Evolutionary conservation across 2,329 filamentous ascomycete genomes (phyloP).

Genomic region (Ophiostoma novo-ulmi): DNA sequence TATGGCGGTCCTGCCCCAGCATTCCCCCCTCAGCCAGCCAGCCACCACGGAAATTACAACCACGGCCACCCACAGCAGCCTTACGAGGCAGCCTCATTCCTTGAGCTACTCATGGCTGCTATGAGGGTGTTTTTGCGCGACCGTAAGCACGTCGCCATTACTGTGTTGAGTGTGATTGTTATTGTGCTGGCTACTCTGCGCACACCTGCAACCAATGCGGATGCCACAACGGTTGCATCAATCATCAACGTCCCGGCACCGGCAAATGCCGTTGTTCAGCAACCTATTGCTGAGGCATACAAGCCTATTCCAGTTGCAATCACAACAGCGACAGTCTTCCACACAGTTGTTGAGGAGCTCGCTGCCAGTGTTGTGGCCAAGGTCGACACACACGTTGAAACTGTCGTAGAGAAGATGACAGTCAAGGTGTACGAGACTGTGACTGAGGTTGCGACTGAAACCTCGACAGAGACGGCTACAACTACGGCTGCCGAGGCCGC

Average conservation of each 20-base stretch:
- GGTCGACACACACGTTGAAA: conserved; percentile 21
- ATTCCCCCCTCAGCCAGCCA: neutral
- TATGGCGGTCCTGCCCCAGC: neutral
- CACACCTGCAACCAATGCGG: conserved; percentile 29
- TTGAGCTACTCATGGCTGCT: conserved; percentile 51
- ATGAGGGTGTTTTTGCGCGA: conserved; percentile 52
- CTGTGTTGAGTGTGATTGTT: conserved; percentile 49
- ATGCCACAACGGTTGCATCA: neutral
- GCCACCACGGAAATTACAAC: neutral
- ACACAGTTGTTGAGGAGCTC: neutral
- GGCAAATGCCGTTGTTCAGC: neutral
- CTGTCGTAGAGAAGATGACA: conserved; percentile 29
- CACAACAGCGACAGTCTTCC: neutral
- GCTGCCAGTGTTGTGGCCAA: neutral
- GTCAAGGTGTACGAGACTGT: conserved; percentile 30
- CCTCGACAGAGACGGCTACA: conserved; percentile 23
- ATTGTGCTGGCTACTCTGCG: conserved; percentile 44
- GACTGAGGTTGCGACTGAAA: conserved; percentile 29
- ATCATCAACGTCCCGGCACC: neutral
- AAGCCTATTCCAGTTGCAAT: neutral
- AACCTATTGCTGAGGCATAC: neutral
- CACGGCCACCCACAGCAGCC: conserved; percentile 13
- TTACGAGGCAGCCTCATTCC: conserved; percentile 45
- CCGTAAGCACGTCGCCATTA: conserved; percentile 55
- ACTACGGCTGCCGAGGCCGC: neutral